Percentiles rank a stretch among this genome's conserved stretches.
Evolutionary conservation across 2,329 filamentous ascomycete genomes (phyloP).

Genomic region (Tolypocladium amazonense): DNA sequence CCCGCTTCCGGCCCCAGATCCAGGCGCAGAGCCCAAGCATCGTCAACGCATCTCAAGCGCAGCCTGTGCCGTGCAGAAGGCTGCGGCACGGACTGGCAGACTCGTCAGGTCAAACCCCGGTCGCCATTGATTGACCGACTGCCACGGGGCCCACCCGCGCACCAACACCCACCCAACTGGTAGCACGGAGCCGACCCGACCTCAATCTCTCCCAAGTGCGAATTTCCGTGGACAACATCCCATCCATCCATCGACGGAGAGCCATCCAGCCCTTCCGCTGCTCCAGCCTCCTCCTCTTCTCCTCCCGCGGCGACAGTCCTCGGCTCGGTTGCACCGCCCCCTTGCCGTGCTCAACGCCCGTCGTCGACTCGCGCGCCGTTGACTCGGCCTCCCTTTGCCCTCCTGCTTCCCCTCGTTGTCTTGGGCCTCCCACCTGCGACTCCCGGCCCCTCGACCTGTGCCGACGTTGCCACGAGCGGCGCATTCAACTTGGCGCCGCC

Average conservation of each 20-base stretch:
- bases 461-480: neutral
- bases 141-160: neutral
- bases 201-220: conserved; percentile 4
- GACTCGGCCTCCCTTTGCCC: neutral
- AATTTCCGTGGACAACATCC: conserved; percentile 4
- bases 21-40: neutral
- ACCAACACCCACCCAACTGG: neutral
- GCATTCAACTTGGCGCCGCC: neutral
- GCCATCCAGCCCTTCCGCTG: neutral
- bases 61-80: neutral
- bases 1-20: too few species aligned
- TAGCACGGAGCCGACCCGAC: neutral
- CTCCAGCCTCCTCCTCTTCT: neutral
- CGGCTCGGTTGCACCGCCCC: neutral
- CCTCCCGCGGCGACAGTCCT: neutral
- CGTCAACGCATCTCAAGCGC: neutral
- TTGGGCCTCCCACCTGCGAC: neutral
- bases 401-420: neutral
- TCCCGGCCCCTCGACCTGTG: neutral
- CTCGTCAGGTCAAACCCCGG: neutral
- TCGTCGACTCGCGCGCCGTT: neutral
- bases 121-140: neutral
- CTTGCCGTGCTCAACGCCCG: neutral
- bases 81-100: neutral
- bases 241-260: neutral